A percentile compares a stretch with the other conserved stretches of the same genome.
phyloP scores from a whole-genome alignment of 305 asterid species.

The Solanum chacoense region DNA sequence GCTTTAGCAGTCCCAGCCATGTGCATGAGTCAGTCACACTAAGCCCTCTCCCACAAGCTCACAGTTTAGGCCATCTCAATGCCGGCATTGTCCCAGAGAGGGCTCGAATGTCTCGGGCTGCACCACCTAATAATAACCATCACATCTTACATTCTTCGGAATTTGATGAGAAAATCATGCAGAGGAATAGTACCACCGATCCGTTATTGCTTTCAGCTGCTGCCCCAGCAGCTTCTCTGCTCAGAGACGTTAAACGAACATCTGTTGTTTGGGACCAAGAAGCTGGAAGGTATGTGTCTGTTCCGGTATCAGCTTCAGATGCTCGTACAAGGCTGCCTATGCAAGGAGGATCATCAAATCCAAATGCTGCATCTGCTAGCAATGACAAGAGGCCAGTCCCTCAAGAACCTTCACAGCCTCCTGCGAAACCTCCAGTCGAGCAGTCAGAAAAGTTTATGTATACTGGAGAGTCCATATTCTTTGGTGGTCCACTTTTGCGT shows the following conservation, averaged over 20 bases:
- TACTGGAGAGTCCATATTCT: slow-evolving; percentile 81
- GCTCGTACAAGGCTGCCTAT: slow-evolving; percentile 38
- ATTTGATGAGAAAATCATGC: slow-evolving; percentile 44
- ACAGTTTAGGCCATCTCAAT: slow-evolving; percentile 20
- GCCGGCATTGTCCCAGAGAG: slow-evolving; percentile 20
- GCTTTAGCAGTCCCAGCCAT: slow-evolving; percentile 85
- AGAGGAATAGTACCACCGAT: slow-evolving; percentile 37
- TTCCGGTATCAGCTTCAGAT: slow-evolving; percentile 65
- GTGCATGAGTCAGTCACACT: slow-evolving; percentile 70
- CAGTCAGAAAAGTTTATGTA: slow-evolving; percentile 62
- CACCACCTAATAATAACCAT: slow-evolving; percentile 18
- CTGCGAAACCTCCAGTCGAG: slow-evolving; percentile 26
- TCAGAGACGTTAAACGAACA: slow-evolving; percentile 70
- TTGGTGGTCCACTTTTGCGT: slow-evolving; percentile 83
- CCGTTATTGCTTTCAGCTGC: slow-evolving; percentile 36
- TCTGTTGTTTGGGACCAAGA: slow-evolving; percentile 97
- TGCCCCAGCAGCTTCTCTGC: slow-evolving; percentile 35
- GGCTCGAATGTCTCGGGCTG: slow-evolving; percentile 21
- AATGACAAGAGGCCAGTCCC: slow-evolving; percentile 36
- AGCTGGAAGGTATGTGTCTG: slow-evolving; percentile 87
- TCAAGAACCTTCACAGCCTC: slow-evolving; percentile 24
- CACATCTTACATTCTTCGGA: slow-evolving; percentile 26
- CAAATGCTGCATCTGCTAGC: slow-evolving; percentile 23
- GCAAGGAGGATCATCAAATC: slow-evolving; percentile 19
- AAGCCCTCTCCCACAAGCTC: slow-evolving; percentile 82